Evolutionary conservation across 305 asterid genomes (phyloP).

Genomic region (Solanum aculeatissimum): DNA sequence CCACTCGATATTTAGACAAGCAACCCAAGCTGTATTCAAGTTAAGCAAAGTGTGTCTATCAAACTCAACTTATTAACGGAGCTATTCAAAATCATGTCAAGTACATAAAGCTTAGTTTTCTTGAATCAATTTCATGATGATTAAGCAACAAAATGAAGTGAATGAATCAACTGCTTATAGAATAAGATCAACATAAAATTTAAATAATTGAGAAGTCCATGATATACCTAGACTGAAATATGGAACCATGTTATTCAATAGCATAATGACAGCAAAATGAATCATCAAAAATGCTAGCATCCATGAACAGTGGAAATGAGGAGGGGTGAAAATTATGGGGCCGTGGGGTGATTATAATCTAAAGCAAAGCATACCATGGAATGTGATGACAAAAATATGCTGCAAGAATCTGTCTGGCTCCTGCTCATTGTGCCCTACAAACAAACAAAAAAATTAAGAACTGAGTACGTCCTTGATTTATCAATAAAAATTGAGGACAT

Average conservation of each 20-base stretch:
- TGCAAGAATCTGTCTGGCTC: constrained; percentile 5
- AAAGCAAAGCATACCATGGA: constrained; percentile 10
- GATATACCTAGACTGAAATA: not conserved
- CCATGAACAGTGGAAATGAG: not conserved
- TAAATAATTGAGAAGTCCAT: not conserved
- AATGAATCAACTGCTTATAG: not conserved
- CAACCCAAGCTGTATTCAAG: not conserved
- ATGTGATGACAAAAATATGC: constrained; percentile 11
- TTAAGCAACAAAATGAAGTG: not conserved
- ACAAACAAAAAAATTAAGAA: not conserved
- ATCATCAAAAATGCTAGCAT: not conserved
- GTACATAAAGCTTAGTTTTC: not conserved
- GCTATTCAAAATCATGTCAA: not conserved
- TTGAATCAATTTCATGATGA: not conserved
- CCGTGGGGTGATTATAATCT: not conserved
- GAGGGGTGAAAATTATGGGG: not conserved
- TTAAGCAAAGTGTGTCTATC: not conserved
- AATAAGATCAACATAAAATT: not conserved
- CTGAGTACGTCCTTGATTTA: not conserved
- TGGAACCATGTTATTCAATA: not conserved
- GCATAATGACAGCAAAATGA: not conserved
- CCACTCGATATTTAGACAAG: not conserved
- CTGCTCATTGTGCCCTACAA: constrained; percentile 16
- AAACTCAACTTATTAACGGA: not conserved
- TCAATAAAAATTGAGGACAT: not conserved